Conservation (phyloP, 2,329 filamentous ascomycete genomes). For the Cadophora malorum region DNA sequence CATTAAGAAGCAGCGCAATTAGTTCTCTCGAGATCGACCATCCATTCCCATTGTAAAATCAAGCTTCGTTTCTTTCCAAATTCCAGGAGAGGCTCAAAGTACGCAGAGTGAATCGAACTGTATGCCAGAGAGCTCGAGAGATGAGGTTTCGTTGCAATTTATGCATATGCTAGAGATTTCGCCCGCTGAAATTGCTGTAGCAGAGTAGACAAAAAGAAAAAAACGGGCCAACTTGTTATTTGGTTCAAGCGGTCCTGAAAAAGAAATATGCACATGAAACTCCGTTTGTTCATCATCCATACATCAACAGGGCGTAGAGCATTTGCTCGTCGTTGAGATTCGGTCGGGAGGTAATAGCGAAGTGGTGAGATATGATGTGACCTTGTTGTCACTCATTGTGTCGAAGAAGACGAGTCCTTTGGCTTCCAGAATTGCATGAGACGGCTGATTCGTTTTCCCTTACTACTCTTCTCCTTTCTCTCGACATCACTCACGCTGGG, state of each 20-base stretch:
- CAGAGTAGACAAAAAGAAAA: conserved; percentile 35
- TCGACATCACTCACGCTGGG: conserved; percentile 57
- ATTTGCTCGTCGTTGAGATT: conserved; percentile 16
- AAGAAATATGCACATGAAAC: conserved; percentile 41
- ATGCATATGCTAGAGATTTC: conserved; percentile 38
- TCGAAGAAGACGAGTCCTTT: conserved; percentile 32
- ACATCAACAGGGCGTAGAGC: conserved; percentile 37
- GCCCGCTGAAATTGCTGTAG: conserved; percentile 39
- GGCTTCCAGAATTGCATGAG: conserved; percentile 81
- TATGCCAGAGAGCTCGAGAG: conserved; percentile 27
- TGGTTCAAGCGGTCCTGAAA: conserved; percentile 28
- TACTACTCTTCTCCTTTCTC: conserved; percentile 66
- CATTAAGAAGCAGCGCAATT: conserved; percentile 35
- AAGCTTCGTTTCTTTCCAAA: conserved; percentile 36
- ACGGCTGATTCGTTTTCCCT: conserved; percentile 72
- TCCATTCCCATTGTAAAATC: conserved; percentile 22
- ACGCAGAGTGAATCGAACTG: conserved; percentile 28
- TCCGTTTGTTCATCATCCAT: conserved; percentile 38
- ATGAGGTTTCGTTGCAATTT: conserved; percentile 26
- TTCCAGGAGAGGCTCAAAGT: conserved; percentile 30
- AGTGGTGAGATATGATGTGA: conserved; percentile 6
- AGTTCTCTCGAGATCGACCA: conserved; percentile 30
- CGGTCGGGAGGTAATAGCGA: background rate
- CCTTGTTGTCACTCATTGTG: conserved; percentile 17
- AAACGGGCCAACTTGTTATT: conserved; percentile 20